Percentiles rank a stretch among this genome's conserved stretches.
Evolutionary conservation across 139 green algal species (phyloP).

Genomic region (Ettlia oleoabundans): DNA sequence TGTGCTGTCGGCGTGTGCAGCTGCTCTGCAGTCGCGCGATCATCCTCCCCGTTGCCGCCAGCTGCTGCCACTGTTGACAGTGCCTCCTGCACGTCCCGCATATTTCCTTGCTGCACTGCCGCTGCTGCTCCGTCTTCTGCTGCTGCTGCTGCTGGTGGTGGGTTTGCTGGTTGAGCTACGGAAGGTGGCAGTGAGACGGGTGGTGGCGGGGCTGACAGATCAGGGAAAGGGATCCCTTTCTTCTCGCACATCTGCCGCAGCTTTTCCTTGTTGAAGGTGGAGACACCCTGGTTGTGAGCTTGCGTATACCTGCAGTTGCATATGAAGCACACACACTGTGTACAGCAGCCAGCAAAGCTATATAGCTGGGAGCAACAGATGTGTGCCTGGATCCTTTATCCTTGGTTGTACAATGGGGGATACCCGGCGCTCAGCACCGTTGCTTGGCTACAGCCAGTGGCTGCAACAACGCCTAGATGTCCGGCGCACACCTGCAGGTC

Average conservation of each 20-base stretch:
- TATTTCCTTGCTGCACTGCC: neutral
- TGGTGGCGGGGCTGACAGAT: neutral
- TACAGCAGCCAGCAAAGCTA: too few species aligned
- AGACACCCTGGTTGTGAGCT: neutral
- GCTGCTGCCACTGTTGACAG: neutral
- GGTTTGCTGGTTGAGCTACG: neutral
- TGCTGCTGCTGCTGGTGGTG: neutral
- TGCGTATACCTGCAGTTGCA: neutral
- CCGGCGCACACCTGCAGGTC: slow-evolving; percentile 12
- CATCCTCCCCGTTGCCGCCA: neutral
- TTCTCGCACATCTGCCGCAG: slow-evolving; percentile 4
- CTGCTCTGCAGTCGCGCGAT: neutral
- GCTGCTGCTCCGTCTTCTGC: neutral
- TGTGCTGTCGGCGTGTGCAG: neutral
- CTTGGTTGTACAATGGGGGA: too few species aligned
- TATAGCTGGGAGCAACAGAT: too few species aligned
- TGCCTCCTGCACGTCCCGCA: neutral
- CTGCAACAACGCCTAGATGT: neutral
- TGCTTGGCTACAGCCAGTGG: neutral
- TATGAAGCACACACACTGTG: too few species aligned
- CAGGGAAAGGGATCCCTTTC: neutral
- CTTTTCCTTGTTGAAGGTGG: slow-evolving; percentile 25
- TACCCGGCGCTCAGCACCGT: too few species aligned
- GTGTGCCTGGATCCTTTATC: too few species aligned
- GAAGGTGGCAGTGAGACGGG: neutral